These are phyloP conservation scores for Botryotinia calthae DNA, from an alignment of 2,329 filamentous ascomycete species.

Conservation along the genomic window DNA sequence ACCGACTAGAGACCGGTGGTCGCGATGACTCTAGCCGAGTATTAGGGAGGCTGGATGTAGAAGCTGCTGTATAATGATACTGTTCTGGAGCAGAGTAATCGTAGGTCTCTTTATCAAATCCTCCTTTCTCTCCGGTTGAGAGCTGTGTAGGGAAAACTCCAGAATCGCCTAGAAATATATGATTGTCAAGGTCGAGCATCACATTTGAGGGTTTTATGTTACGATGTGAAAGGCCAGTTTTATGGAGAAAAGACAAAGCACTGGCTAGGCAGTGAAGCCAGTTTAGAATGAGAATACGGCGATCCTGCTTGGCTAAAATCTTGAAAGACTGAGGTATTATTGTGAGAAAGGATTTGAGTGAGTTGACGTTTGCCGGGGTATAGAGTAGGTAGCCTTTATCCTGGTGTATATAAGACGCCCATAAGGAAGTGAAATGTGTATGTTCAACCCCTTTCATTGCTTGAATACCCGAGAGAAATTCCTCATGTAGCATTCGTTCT, in stretches of 20 bases:
- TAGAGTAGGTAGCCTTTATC: slow-evolving; percentile 64
- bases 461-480: slow-evolving; percentile 61
- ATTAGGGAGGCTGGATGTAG: slow-evolving; percentile 28
- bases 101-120: slow-evolving; percentile 67
- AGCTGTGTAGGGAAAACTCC: slow-evolving; percentile 46
- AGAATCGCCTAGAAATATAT: slow-evolving; percentile 66
- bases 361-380: slow-evolving; percentile 64
- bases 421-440: slow-evolving; percentile 68
- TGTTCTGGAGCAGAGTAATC: slow-evolving; percentile 70
- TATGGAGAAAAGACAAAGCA: slow-evolving; percentile 65
- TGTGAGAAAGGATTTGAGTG: slow-evolving; percentile 64
- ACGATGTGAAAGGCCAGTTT: slow-evolving; percentile 60
- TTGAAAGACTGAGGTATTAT: slow-evolving; percentile 62
- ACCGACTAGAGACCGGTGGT: slow-evolving; percentile 26
- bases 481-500: slow-evolving; percentile 48
- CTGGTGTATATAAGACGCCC: slow-evolving; percentile 66
- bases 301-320: slow-evolving; percentile 57
- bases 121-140: slow-evolving; percentile 45
- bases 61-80: slow-evolving; percentile 38
- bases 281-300: slow-evolving; percentile 61
- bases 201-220: slow-evolving; percentile 71
- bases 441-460: slow-evolving; percentile 59
- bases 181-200: slow-evolving; percentile 62
- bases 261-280: slow-evolving; percentile 73
- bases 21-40: slow-evolving; percentile 26